Conservation (phyloP, 2,329 filamentous ascomycete genomes). For the Neofusicoccum parvum region DNA sequence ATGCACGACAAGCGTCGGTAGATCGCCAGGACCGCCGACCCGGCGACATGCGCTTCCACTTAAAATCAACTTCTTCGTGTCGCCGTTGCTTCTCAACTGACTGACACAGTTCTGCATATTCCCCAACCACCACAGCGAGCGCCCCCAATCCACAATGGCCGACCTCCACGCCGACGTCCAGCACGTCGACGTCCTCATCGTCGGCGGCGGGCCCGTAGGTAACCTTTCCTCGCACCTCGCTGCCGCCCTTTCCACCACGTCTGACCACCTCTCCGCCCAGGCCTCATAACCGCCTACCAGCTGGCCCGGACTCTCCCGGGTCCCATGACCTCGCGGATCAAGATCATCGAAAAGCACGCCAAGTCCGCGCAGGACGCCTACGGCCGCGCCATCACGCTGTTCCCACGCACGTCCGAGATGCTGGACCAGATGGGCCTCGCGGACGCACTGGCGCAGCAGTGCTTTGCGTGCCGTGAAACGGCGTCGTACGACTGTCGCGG, state of each 20-base stretch:
- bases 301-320: conserved; percentile 46
- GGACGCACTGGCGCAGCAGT: conserved; percentile 54
- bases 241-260: no score
- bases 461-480: conserved; percentile 55
- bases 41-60: no score
- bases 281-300: conserved; percentile 50
- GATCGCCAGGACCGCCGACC: no score
- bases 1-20: no score
- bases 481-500: conserved; percentile 48
- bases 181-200: conserved; percentile 40
- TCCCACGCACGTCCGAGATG: conserved; percentile 54
- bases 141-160: not conserved
- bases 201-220: conserved; percentile 52
- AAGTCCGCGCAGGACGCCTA: conserved; percentile 55
- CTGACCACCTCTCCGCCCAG: conserved; percentile 13
- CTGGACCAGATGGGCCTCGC: conserved; percentile 55
- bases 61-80: no score
- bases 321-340: conserved; percentile 41
- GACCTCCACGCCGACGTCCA: not conserved
- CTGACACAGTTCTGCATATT: no score
- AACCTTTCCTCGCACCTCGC: conserved; percentile 26
- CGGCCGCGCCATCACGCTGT: conserved; percentile 58
- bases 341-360: conserved; percentile 53
- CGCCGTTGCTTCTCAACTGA: no score
- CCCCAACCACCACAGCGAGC: no score